A percentile compares a stretch with the other conserved stretches of the same genome.
These are phyloP conservation scores for Colletotrichum orchidophilum DNA, from an alignment of 2,329 filamentous ascomycete species.

Conservation along the genomic window DNA sequence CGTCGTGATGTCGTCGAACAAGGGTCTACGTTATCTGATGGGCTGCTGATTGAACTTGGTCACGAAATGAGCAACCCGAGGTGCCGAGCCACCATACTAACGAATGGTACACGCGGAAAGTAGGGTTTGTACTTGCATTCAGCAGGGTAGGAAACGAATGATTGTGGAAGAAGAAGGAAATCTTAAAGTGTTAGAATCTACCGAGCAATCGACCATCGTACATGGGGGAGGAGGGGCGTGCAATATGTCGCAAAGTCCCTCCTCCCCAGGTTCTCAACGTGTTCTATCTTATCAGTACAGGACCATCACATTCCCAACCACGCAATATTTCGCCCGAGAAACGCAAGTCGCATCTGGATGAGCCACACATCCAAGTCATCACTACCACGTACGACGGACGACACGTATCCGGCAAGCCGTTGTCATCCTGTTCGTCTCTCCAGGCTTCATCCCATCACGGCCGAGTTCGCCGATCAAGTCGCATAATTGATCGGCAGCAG, in stretches of 20 bases:
- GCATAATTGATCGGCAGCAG: slow-evolving; percentile 1
- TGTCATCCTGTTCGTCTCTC: not conserved
- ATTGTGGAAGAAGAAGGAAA: not conserved
- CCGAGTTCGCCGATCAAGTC: not conserved
- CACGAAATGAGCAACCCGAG: not conserved
- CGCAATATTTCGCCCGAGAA: not conserved
- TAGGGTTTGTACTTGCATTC: not conserved
- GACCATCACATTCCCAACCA: not conserved
- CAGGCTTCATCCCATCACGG: not conserved
- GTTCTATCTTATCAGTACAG: not conserved
- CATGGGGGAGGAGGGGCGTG: not conserved
- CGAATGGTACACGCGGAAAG: not conserved
- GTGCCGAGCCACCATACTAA: not conserved
- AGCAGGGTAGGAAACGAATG: no score
- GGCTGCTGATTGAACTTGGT: not conserved
- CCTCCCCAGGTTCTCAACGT: not conserved
- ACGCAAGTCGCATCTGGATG: not conserved
- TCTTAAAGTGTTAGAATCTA: not conserved
- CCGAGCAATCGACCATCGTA: not conserved
- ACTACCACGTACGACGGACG: not conserved
- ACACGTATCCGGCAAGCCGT: not conserved
- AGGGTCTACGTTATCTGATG: slow-evolving; percentile 6
- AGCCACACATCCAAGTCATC: not conserved
- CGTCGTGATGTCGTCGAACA: not conserved
- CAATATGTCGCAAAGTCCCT: not conserved